Evolutionary conservation across 2,329 filamentous ascomycete genomes (phyloP), one percentile per base, ranked within the genome.

Genomic region (Colletotrichum nymphaeae): DNA sequence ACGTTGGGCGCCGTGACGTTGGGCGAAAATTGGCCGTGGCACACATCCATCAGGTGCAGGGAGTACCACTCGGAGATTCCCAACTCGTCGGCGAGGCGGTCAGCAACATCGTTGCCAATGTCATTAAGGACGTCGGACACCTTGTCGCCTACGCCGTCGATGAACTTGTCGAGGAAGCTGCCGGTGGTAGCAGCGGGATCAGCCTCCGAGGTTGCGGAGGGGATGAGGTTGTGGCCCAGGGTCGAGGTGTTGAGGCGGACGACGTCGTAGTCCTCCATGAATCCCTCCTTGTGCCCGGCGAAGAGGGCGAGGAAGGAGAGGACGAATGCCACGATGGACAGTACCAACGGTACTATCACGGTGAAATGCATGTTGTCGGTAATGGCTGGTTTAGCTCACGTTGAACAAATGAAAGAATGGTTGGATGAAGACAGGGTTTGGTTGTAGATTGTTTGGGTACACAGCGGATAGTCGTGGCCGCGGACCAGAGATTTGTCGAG

Each of bases 31-130:
- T 82, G 75, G 59, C 87, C 87, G 76, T 87, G 80, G 78, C 87
- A 88, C 4, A 81, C 78, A 52, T 83, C 81, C 84, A 86, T 85
- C 76, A 88, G 75, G 75, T 88, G 87, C 35, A 88, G 73, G 19
- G 86, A 88, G 76, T 88, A 88, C 87, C 87, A 88, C 73, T 88
- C 81, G 1, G 83, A 82, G 68, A 88, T 84, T 28, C 86, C 86
- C 32, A 88, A 79, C n/a, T 82, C 80, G 14, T 83, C 80, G 62
- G 83, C 80, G 58, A 87, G 63, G 65, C 84, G 76, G 69, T 84
- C 85, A 49, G 83, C 83, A 52, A 84, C 74, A 8, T 84, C 80
- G 68, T 83, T 81, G 5, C 80, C 79, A 42, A 86, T 77, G 37
- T 85, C 79, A 75, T 84, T 84, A 72, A 87, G 72, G 57, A 81